Percentiles rank a stretch among this genome's conserved stretches.
Conservation (phyloP, 2,329 filamentous ascomycete species). For the Diaporthe destruens region DNA sequence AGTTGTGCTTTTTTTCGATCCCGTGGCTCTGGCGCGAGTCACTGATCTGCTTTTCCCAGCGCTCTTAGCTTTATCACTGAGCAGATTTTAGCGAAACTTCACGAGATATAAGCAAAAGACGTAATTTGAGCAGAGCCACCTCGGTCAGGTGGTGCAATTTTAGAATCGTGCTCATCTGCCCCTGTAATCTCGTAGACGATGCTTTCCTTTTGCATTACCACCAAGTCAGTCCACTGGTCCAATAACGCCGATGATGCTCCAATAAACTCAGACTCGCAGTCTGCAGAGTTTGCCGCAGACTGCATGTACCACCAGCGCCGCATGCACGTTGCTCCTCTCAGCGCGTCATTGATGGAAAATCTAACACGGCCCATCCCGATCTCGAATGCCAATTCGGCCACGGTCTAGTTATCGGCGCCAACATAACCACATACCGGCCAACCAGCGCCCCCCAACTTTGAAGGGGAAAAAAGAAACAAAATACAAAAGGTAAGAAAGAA, state of each 20-base stretch:
- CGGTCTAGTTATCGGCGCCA: not conserved
- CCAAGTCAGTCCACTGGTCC: too few relatives aligned
- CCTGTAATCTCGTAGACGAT: conserved; percentile 13
- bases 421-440: not conserved
- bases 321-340: not conserved
- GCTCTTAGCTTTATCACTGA: not conserved
- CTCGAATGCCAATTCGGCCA: not conserved
- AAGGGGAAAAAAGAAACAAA: not conserved
- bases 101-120: not conserved
- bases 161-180: not conserved
- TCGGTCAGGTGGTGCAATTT: not conserved
- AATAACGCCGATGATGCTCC: conserved; percentile 18
- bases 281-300: not conserved
- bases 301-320: conserved; percentile 13
- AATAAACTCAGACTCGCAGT: not conserved
- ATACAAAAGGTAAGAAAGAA: not conserved
- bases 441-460: not conserved
- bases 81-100: not conserved
- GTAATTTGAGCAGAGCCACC: not conserved
- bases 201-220: not conserved
- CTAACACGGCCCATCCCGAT: not conserved
- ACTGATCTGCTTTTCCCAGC: not conserved
- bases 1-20: not conserved
- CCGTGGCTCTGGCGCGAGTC: not conserved
- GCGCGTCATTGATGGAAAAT: conserved; percentile 26